Conservation (phyloP, 371 early-diverging fungal species). For the Blakeslea trispora region DNA sequence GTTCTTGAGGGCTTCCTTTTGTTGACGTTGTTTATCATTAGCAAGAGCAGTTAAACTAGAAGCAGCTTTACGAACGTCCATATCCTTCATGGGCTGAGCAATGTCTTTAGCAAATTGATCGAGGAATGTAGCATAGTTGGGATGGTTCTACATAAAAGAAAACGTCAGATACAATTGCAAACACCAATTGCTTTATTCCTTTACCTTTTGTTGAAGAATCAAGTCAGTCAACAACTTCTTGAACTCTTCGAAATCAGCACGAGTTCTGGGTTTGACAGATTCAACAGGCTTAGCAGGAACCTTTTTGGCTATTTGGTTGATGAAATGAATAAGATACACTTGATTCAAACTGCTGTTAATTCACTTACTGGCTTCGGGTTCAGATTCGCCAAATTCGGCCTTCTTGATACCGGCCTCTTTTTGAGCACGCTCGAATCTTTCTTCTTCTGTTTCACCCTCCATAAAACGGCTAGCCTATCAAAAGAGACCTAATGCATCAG, state of each 20-base stretch:
- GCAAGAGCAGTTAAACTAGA: constrained; percentile 82
- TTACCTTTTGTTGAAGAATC: constrained; percentile 72
- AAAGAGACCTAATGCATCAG: constrained; percentile 53
- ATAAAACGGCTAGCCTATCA: constrained; percentile 31
- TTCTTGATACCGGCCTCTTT: constrained; percentile 56
- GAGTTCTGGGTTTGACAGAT: constrained; percentile 76
- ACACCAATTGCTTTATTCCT: neutral
- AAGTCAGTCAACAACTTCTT: constrained; percentile 65
- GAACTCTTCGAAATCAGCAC: constrained; percentile 85
- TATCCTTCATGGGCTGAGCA: constrained; percentile 73
- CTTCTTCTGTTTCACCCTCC: constrained; percentile 70
- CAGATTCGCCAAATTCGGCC: constrained; percentile 55
- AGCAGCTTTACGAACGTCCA: constrained; percentile 82
- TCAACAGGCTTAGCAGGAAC: constrained; percentile 54
- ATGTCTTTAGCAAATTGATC: constrained; percentile 82
- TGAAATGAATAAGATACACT: constrained; percentile 3
- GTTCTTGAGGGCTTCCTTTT: constrained; percentile 67
- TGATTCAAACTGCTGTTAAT: constrained; percentile 11
- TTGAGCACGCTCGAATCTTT: constrained; percentile 62
- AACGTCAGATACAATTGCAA: neutral
- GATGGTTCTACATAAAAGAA: constrained; percentile 25
- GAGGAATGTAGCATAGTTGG: constrained; percentile 66
- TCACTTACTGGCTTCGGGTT: constrained; percentile 19
- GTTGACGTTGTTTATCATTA: constrained; percentile 89
- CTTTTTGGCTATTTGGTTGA: constrained; percentile 18